These are phyloP conservation scores for Xylariaceae sp. DNA, from an alignment of 2,329 filamentous ascomycete species.

Conservation along the genomic window DNA sequence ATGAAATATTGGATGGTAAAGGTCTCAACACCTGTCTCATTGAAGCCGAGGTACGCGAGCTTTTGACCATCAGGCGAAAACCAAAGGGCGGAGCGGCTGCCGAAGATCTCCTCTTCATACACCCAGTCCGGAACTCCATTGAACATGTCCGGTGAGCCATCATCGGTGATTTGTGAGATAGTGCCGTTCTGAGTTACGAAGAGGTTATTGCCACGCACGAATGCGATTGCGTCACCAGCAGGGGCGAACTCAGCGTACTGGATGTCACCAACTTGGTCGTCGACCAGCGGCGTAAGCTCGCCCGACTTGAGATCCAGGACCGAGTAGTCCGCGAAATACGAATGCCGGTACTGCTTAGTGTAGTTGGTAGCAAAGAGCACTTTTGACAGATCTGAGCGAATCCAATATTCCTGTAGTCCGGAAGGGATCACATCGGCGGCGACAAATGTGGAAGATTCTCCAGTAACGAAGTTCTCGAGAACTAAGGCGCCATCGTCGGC, in stretches of 20 bases:
- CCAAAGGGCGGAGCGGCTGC: constrained; percentile 59
- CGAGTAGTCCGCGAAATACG: constrained; percentile 72
- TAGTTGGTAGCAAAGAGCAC: constrained; percentile 70
- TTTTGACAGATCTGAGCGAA: constrained; percentile 64
- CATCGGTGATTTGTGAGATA: constrained; percentile 62
- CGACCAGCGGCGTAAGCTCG: constrained; percentile 59
- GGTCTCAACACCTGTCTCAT: constrained; percentile 71
- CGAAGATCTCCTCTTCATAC: constrained; percentile 65
- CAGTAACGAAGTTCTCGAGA: constrained; percentile 67
- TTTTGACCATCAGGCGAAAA: constrained; percentile 63
- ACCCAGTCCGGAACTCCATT: constrained; percentile 71
- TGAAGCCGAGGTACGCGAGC: constrained; percentile 62
- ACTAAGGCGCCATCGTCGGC: constrained; percentile 59
- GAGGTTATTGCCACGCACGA: constrained; percentile 71
- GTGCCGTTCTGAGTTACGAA: constrained; percentile 63
- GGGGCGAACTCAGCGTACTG: constrained; percentile 71
- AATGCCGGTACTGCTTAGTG: constrained; percentile 72
- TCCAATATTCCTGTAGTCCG: constrained; percentile 64
- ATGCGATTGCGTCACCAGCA: constrained; percentile 64
- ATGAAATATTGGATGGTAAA: constrained; percentile 73
- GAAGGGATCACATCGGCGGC: constrained; percentile 62
- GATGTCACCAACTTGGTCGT: constrained; percentile 67
- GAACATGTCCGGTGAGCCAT: constrained; percentile 68
- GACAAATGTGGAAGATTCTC: constrained; percentile 63
- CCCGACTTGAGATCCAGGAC: constrained; percentile 67